A percentile compares a stretch with the other conserved stretches of the same genome.
Conservation (phyloP, 805 yeast genomes). For the Spathaspora arborariae region DNA sequence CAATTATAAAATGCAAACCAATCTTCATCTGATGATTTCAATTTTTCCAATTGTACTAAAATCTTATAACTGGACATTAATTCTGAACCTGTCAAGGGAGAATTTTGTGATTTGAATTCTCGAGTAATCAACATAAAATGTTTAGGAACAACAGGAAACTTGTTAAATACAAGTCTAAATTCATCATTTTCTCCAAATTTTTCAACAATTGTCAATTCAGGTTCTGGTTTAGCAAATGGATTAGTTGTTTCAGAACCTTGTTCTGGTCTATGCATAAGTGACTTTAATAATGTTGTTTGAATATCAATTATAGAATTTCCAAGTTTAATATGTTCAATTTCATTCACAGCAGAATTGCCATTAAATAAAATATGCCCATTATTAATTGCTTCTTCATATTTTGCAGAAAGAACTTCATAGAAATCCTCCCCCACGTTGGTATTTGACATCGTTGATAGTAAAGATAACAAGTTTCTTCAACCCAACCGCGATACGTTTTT, state of each 20-base stretch:
- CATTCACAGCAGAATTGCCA: constrained; percentile 40
- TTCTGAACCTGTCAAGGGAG: constrained; percentile 72
- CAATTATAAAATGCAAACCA: constrained; percentile 86
- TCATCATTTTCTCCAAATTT: constrained; percentile 50
- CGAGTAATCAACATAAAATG: constrained; percentile 81
- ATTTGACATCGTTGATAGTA: not conserved
- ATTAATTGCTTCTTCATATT: constrained; percentile 47
- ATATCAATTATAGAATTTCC: constrained; percentile 16
- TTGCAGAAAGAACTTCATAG: constrained; percentile 26
- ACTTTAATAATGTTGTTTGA: constrained; percentile 29
- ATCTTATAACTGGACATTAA: constrained; percentile 55
- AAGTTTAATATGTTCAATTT: constrained; percentile 20
- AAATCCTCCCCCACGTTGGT: constrained; percentile 23
- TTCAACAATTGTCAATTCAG: constrained; percentile 59
- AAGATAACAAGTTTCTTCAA: not conserved
- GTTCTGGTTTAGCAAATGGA: constrained; percentile 82
- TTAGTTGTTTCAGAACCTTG: constrained; percentile 42
- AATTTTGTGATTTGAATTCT: constrained; percentile 64
- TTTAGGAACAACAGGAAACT: constrained; percentile 76
- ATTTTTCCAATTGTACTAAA: constrained; percentile 44
- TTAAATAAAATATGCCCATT: constrained; percentile 48
- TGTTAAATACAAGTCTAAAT: constrained; percentile 68
- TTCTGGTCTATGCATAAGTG: constrained; percentile 38
- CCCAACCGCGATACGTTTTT: not conserved
- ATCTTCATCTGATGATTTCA: constrained; percentile 30